Percentiles rank a stretch among this genome's conserved stretches.
These are phyloP conservation scores for Coemansia sp. DNA, from an alignment of 192 early-diverging fungal species.

Conservation along the genomic window DNA sequence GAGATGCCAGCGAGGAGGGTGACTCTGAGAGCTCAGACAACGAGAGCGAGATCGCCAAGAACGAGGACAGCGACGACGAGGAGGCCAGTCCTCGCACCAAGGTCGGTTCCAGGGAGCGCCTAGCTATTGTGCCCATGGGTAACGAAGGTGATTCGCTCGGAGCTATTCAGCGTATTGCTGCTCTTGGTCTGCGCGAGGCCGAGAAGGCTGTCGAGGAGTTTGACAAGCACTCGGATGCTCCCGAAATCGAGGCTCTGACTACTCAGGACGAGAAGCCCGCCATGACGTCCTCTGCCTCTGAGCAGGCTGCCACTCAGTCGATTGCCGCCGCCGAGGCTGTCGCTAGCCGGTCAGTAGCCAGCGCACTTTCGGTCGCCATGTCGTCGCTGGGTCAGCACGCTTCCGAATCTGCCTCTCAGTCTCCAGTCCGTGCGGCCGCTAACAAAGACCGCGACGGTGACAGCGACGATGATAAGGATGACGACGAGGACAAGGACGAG, in stretches of 20 bases:
- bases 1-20: conserved; percentile 15
- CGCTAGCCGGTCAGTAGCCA: neutral
- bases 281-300: neutral
- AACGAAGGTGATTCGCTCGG: conserved; percentile 15
- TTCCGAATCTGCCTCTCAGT: neutral
- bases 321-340: neutral
- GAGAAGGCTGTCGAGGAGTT: conserved; percentile 40
- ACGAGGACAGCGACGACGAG: conserved; percentile 10
- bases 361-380: neutral
- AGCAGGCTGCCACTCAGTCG: neutral
- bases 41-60: neutral
- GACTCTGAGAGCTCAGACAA: conserved; percentile 18
- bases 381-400: conserved; percentile 5
- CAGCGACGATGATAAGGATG: neutral
- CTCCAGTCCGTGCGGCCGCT: neutral
- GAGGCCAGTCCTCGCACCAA: conserved; percentile 14
- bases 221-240: conserved; percentile 32
- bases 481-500: neutral
- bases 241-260: conserved; percentile 30
- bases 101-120: neutral
- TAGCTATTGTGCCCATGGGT: neutral
- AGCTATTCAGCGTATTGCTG: conserved; percentile 46
- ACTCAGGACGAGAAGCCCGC: conserved; percentile 16
- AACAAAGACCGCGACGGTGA: conserved; percentile 11
- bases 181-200: conserved; percentile 38